phyloP scores from a whole-genome alignment of 2,329 filamentous ascomycete genomes.

The Cladosporium sp. region DNA sequence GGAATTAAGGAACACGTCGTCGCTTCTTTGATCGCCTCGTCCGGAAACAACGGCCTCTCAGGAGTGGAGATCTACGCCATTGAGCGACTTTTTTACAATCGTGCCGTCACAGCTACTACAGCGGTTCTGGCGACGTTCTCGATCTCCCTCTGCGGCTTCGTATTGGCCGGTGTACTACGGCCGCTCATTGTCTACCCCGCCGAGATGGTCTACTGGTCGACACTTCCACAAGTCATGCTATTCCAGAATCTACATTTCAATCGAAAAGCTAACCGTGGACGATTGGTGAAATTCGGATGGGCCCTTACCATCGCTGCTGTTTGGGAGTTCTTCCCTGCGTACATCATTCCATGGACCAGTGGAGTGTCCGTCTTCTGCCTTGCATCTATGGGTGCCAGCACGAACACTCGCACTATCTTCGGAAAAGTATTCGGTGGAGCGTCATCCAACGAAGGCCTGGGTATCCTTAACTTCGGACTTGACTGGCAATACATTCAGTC shows the following conservation, averaged over 20 bases:
- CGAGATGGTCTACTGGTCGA: background rate
- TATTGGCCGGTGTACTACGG: background rate
- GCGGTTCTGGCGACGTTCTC: background rate
- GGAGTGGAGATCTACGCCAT: background rate
- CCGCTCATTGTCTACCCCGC: background rate
- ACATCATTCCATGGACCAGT: slow-evolving; percentile 54
- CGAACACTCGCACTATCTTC: slow-evolving; percentile 40
- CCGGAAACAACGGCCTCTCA: background rate
- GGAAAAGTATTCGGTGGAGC: slow-evolving; percentile 51
- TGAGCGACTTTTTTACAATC: background rate
- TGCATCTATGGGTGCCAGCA: slow-evolving; percentile 49
- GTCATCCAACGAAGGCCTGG: slow-evolving; percentile 50
- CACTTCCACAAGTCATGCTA: background rate
- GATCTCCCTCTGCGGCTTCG: background rate
- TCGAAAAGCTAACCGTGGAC: background rate
- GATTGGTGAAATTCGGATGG: background rate
- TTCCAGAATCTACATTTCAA: background rate
- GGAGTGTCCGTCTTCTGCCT: slow-evolving; percentile 53
- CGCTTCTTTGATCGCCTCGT: background rate
- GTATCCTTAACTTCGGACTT: slow-evolving; percentile 46
- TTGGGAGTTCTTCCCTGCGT: slow-evolving; percentile 53
- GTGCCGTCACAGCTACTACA: background rate
- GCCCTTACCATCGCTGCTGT: background rate
- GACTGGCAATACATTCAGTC: slow-evolving; percentile 57
- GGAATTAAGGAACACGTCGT: background rate